A percentile compares a stretch with the other conserved stretches of the same genome.
These are phyloP conservation scores for Vigna unguiculata DNA, from an alignment of 306 rosid genomes.

Conservation along the genomic window DNA sequence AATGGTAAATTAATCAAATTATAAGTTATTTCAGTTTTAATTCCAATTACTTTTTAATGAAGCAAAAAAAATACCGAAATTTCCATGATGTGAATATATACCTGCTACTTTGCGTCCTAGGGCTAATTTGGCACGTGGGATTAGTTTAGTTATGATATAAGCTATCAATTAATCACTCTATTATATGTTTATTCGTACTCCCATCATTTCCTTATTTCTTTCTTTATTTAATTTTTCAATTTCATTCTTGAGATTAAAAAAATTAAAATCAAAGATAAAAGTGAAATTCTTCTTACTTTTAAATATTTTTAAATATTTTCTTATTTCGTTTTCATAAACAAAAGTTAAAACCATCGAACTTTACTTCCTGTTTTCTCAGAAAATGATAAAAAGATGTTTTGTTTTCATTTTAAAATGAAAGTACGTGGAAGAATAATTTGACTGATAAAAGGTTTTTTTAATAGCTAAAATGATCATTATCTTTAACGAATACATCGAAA, in stretches of 20 bases:
- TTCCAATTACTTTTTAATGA: conserved; percentile 16
- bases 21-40: not conserved
- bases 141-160: not conserved
- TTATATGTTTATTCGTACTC: not conserved
- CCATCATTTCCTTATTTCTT: not conserved
- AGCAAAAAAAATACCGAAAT: conserved; percentile 9
- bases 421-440: not conserved
- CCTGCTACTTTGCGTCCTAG: not conserved
- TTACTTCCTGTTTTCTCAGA: not conserved
- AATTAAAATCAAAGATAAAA: not conserved
- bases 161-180: not conserved
- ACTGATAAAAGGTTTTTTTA: not conserved
- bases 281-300: not conserved
- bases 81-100: conserved; percentile 3
- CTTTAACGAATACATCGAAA: not conserved
- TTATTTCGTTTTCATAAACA: not conserved
- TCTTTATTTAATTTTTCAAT: not conserved
- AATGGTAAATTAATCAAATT: not conserved
- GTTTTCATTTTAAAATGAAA: not conserved
- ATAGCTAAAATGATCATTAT: not conserved
- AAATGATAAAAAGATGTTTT: not conserved
- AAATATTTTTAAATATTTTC: not conserved
- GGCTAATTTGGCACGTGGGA: conserved; percentile 6
- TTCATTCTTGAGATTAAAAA: not conserved
- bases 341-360: not conserved